phyloP scores from a whole-genome alignment of 2,329 filamentous ascomycete species.

The Nothopassalora personata region DNA sequence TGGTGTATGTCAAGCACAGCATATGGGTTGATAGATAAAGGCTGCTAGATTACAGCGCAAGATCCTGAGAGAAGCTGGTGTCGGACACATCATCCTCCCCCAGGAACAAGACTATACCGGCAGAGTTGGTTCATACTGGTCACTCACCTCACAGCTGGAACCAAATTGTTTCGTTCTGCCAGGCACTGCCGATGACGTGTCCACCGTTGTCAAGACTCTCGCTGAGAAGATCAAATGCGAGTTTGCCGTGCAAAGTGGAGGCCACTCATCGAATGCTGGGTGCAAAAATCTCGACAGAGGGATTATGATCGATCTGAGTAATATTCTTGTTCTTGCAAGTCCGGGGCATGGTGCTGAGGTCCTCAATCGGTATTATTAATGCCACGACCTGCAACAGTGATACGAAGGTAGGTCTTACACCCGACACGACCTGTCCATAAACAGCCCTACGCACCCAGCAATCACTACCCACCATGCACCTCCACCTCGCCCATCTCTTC shows the following conservation, averaged over 20 bases:
- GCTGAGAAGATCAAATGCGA: background rate
- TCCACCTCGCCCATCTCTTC: too few relatives aligned
- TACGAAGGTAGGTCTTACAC: background rate
- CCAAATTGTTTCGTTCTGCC: slow-evolving; percentile 3
- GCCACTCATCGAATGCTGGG: slow-evolving; percentile 14
- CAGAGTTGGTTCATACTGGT: background rate
- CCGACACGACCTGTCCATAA: too few relatives aligned
- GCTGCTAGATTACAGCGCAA: background rate
- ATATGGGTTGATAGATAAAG: background rate
- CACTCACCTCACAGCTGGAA: background rate
- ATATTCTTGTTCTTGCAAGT: background rate
- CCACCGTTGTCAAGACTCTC: background rate
- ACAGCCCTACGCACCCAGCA: too few relatives aligned
- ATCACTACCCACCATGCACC: too few relatives aligned
- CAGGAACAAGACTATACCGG: background rate
- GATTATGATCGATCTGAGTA: slow-evolving; percentile 16
- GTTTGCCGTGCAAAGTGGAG: slow-evolving; percentile 15
- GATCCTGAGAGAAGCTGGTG: background rate
- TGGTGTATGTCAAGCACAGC: background rate
- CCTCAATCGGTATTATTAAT: background rate
- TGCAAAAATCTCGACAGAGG: slow-evolving; percentile 15
- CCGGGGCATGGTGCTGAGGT: background rate
- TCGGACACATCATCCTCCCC: background rate
- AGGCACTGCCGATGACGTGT: background rate
- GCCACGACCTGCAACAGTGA: slow-evolving; percentile 3